phyloP scores from a whole-genome alignment of 176 grass and related monocot genomes.

The Ensete ventricosum region DNA sequence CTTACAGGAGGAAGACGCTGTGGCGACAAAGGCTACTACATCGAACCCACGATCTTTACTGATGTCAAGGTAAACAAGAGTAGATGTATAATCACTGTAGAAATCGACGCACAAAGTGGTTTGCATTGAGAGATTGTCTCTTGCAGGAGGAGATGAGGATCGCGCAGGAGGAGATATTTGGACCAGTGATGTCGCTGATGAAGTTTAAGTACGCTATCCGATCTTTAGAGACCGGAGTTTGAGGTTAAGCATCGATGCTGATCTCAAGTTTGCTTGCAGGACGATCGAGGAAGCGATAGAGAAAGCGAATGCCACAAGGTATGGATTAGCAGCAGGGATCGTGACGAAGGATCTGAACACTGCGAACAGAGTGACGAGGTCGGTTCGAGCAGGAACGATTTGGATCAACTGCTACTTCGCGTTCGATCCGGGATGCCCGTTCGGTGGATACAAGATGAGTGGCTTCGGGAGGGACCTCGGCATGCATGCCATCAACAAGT shows the following conservation, averaged over 20 bases:
- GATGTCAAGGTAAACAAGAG: slow-evolving; percentile 53
- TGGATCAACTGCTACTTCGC: slow-evolving; percentile 22
- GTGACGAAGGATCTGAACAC: slow-evolving; percentile 14
- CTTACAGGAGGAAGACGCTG: slow-evolving; percentile 58
- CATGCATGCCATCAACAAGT: slow-evolving; percentile 4
- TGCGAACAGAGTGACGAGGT: slow-evolving; percentile 14
- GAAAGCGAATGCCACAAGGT: slow-evolving; percentile 11
- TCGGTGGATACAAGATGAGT: slow-evolving; percentile 19
- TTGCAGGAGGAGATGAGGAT: slow-evolving; percentile 82
- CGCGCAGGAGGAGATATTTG: slow-evolving; percentile 75
- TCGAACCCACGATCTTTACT: slow-evolving; percentile 80
- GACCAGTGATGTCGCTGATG: slow-evolving; percentile 84
- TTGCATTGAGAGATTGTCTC: not conserved
- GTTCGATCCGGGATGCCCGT: slow-evolving; percentile 6
- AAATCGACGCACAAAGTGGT: too few species aligned
- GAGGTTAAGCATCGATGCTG: not conserved
- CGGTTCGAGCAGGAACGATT: slow-evolving; percentile 13
- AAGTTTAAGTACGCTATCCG: slow-evolving; percentile 53
- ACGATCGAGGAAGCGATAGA: slow-evolving; percentile 17
- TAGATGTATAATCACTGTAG: too few species aligned
- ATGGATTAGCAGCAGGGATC: slow-evolving; percentile 5
- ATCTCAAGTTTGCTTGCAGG: not conserved
- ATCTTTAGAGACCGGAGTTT: not conserved
- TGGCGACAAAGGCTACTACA: slow-evolving; percentile 73
- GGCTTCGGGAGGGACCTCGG: slow-evolving; percentile 15